Evolutionary conservation across 768 basidiomycete genomes (phyloP).

Genomic region (Nevesoporus exiguus): DNA sequence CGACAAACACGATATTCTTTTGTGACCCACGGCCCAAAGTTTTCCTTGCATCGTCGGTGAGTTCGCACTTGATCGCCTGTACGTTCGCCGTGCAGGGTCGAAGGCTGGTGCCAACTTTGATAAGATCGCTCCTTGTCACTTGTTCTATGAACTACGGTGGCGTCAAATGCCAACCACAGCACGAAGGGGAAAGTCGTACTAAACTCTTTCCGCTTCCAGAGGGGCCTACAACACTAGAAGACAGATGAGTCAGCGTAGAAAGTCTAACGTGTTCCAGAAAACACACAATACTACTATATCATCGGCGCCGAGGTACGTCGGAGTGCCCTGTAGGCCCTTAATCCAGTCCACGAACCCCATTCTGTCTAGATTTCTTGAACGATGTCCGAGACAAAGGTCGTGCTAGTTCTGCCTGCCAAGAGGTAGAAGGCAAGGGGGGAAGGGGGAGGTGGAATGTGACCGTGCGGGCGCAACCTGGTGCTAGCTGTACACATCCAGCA

Average conservation of each 20-base stretch:
- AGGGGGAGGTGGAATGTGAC: no score
- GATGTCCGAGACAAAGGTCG: no score
- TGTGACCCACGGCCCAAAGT: neutral
- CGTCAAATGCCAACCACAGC: neutral
- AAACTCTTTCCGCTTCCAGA: slow-evolving; percentile 19
- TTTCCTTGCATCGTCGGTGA: neutral
- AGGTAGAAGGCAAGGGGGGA: no score
- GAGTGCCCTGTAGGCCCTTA: neutral
- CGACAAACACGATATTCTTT: slow-evolving; percentile 19
- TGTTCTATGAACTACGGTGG: slow-evolving; percentile 7
- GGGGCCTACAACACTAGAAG: slow-evolving; percentile 4
- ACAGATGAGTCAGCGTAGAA: neutral
- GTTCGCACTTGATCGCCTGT: slow-evolving; percentile 12
- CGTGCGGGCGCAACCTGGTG: no score
- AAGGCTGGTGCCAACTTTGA: neutral
- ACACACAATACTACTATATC: slow-evolving; percentile 23
- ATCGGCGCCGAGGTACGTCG: neutral
- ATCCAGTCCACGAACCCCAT: no score
- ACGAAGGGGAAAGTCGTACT: slow-evolving; percentile 6
- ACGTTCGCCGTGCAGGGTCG: neutral
- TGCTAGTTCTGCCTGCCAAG: no score
- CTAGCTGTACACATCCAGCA: no score
- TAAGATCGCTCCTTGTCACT: neutral
- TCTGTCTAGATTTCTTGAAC: no score
- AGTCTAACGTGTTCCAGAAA: neutral